Base-by-base conservation (phyloP, 2,329 filamentous ascomycete species). In the Fusarium annulatum region DNA sequence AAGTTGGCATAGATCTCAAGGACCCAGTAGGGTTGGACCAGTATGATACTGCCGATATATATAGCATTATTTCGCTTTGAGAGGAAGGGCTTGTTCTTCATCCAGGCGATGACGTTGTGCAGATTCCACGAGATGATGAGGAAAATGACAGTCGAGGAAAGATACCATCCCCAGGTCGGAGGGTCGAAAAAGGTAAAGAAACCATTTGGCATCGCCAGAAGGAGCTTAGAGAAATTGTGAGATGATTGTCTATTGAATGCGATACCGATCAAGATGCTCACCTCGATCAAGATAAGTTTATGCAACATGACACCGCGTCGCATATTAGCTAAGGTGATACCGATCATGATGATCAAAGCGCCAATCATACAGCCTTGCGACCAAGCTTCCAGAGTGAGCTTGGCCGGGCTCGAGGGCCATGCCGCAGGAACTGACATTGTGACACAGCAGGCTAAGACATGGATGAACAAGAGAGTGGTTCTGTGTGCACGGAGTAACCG, bases 81-180 rank as follows among this genome's bases (percentile, higher is more conserved):
- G 12, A 91, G 81, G 74, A 91, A 91, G 0, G 90, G 90, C 60
- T 86, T 87, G 70, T 88, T 90, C 80, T 92, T 92, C 80, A 92
- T 87, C 90, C 90, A 92, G 2, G 90, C 86, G 67, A 92, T 89
- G 67, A 92, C 84, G 71, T 92, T 92, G 79, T 92, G 90, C 14
- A 92, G 80, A 18, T 84, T 86, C 88, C 89, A 92, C 7, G 88
- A 91, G n/a, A 86, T 81, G 71, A 91, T 90, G 30, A 92, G 85
- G 23, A 88, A 85, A 12, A 91, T 87, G 12, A 88, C 90, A 5
- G 88, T 89, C 30, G 85, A 82, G 4, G 88, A 90, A 6, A 92
- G 83, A 80, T 90, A 92, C 90, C 90, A 92, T 55, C 88, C 89
- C 76, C 90, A 91, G 7, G 83, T 83, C 0, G 88, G 88, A 14